A percentile compares a stretch with the other conserved stretches of the same genome.
Evolutionary conservation across 2,329 filamentous ascomycete species (phyloP).

Genomic region (Macrophomina phaseolina): DNA sequence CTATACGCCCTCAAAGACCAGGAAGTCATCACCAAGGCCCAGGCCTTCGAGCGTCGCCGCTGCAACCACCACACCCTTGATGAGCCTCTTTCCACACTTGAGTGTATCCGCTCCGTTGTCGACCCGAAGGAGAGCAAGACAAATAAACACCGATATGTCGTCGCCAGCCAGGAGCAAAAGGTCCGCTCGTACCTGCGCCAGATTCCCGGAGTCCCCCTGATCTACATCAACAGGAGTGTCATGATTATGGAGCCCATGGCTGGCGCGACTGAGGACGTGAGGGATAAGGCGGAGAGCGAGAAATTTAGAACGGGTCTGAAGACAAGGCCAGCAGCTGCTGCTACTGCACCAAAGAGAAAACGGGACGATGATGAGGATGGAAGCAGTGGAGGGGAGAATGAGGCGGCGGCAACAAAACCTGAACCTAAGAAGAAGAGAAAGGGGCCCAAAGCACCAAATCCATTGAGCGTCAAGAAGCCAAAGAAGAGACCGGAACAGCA

Average conservation of each 20-base stretch:
- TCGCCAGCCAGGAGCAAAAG: constrained; percentile 73
- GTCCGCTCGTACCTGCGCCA: constrained; percentile 67
- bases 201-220: constrained; percentile 74
- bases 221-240: constrained; percentile 80
- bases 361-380: constrained; percentile 57
- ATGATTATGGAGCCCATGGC: constrained; percentile 83
- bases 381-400: constrained; percentile 33
- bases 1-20: constrained; percentile 68
- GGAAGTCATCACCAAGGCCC: constrained; percentile 74
- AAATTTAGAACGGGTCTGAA: constrained; percentile 77
- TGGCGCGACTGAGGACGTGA: constrained; percentile 65
- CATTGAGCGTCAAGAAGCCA: constrained; percentile 70
- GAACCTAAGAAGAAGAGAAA: constrained; percentile 59
- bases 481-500: constrained; percentile 26
- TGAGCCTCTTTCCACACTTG: constrained; percentile 70
- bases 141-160: constrained; percentile 81
- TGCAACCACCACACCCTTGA: constrained; percentile 80
- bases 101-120: constrained; percentile 76
- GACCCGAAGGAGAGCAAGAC: constrained; percentile 73
- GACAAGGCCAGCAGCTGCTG: constrained; percentile 36
- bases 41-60: constrained; percentile 74
- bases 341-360: constrained; percentile 43
- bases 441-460: constrained; percentile 73
- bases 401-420: constrained; percentile 48
- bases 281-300: constrained; percentile 71